These are phyloP conservation scores for Tricholoma flavovirens DNA, from an alignment of 768 basidiomycete species.

Conservation along the genomic window DNA sequence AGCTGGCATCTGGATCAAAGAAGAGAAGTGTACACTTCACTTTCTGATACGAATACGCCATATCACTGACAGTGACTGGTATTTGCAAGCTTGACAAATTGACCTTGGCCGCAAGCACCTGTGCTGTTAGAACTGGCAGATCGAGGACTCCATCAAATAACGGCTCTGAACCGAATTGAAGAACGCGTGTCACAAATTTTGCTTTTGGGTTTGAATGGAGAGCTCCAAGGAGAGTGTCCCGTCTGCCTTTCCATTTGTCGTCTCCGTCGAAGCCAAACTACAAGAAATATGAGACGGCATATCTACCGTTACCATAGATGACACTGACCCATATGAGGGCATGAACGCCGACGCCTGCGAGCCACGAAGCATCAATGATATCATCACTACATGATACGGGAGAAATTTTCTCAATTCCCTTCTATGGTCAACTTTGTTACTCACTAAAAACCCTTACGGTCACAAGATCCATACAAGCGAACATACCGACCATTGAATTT, in stretches of 20 bases:
- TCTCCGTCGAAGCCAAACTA: constrained; percentile 46
- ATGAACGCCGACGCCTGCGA: constrained; percentile 62
- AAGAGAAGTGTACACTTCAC: constrained; percentile 15
- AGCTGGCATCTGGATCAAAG: background rate
- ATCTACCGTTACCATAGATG: background rate
- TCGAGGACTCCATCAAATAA: constrained; percentile 53
- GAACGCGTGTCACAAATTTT: constrained; percentile 55
- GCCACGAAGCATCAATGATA: constrained; percentile 64
- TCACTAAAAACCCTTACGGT: constrained; percentile 41
- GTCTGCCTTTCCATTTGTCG: constrained; percentile 47
- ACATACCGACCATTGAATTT: constrained; percentile 63
- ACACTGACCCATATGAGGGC: constrained; percentile 63
- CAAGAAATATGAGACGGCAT: background rate
- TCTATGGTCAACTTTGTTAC: constrained; percentile 8
- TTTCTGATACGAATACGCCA: constrained; percentile 54
- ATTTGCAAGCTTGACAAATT: constrained; percentile 49
- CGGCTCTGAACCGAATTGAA: constrained; percentile 72
- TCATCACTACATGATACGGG: constrained; percentile 34
- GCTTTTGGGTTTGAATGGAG: constrained; percentile 58
- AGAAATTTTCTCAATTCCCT: background rate
- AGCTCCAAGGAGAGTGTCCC: constrained; percentile 44
- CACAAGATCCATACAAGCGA: constrained; percentile 48
- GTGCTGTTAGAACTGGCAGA: constrained; percentile 40
- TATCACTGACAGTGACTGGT: constrained; percentile 63
- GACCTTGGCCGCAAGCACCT: constrained; percentile 45